These are phyloP conservation scores for Leucosporidium creatinivorum DNA, from an alignment of 768 basidiomycete genomes.

Conservation along the genomic window DNA sequence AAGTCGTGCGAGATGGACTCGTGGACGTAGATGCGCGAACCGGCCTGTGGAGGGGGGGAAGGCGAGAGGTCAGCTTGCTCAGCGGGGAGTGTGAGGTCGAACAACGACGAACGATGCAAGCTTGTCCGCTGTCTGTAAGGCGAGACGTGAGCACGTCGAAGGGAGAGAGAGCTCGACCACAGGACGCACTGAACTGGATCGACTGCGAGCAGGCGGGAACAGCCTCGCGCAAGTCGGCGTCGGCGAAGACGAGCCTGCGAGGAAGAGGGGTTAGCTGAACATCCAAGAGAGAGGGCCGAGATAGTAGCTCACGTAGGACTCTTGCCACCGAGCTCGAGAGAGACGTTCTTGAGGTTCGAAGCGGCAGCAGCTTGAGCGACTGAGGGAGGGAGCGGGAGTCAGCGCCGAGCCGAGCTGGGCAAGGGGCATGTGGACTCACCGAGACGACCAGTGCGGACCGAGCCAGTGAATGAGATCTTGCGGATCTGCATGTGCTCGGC, in stretches of 20 bases:
- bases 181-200: no score
- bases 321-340: constrained; percentile 36
- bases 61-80: no score
- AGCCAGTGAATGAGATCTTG: constrained; percentile 38
- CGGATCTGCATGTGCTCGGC: constrained; percentile 34
- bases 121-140: constrained; percentile 6
- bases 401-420: background rate
- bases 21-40: constrained; percentile 64
- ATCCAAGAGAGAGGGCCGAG: background rate
- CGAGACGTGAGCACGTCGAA: constrained; percentile 32
- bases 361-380: constrained; percentile 34
- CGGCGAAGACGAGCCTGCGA: constrained; percentile 51
- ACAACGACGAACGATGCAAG: constrained; percentile 3
- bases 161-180: no score
- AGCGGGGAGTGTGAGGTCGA: no score
- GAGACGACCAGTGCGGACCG: constrained; percentile 14
- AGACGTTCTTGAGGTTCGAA: constrained; percentile 37
- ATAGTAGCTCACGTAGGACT: constrained; percentile 43
- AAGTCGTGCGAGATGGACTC: constrained; percentile 63
- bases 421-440: background rate
- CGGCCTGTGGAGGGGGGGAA: constrained; percentile 43
- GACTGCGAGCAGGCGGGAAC: constrained; percentile 37
- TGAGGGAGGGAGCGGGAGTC: background rate
- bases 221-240: constrained; percentile 29
- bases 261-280: background rate